Conservation (phyloP, 2,329 filamentous ascomycete species). For the Seiridium cupressi region DNA sequence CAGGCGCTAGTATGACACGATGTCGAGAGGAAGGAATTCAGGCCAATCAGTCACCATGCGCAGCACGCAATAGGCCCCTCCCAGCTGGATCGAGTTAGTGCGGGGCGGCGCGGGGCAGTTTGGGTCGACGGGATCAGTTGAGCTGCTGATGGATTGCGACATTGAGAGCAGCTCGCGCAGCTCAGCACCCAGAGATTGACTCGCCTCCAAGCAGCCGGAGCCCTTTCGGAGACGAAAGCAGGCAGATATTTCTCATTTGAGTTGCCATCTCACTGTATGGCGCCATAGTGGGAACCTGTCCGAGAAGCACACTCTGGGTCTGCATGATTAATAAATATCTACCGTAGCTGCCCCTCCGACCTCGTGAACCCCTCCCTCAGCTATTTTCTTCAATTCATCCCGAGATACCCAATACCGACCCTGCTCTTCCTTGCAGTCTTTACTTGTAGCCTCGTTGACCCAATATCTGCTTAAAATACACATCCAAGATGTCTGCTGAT, state of each 20-base stretch:
- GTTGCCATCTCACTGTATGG: background rate
- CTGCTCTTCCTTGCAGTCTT: background rate
- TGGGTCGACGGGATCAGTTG: background rate
- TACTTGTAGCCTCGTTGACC: background rate
- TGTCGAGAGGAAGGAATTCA: constrained; percentile 16
- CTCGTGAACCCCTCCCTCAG: background rate
- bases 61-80: constrained; percentile 31
- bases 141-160: constrained; percentile 1
- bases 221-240: background rate
- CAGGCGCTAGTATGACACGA: constrained; percentile 28
- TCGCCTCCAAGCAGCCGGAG: constrained; percentile 5
- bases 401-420: background rate
- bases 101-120: constrained; percentile 19
- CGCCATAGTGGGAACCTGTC: constrained; percentile 6
- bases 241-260: constrained; percentile 1
- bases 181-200: constrained; percentile 1
- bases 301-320: background rate
- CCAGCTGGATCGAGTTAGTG: constrained; percentile 22
- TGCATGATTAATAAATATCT: background rate
- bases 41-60: constrained; percentile 25
- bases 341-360: background rate
- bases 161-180: background rate
- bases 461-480: background rate
- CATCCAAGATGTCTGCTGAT: constrained; percentile 23
- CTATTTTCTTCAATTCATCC: background rate